These are phyloP conservation scores for Hypseocharis bilobata DNA, from an alignment of 441 rosid species.

Conservation along the genomic window DNA sequence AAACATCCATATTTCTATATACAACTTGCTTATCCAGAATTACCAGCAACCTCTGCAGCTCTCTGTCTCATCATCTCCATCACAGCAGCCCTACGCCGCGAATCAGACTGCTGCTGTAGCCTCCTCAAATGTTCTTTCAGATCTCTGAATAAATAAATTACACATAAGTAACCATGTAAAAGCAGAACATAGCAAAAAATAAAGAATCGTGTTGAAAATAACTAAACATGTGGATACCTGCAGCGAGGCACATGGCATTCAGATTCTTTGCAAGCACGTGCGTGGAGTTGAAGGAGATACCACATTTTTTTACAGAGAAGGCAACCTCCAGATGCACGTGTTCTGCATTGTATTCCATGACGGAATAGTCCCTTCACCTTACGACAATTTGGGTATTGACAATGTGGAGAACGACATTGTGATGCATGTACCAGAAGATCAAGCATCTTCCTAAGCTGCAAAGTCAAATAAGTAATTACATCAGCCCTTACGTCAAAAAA, in stretches of 20 bases:
- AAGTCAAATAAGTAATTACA: constrained; percentile 14
- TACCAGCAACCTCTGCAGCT: constrained; percentile 92
- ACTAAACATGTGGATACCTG: constrained; percentile 43
- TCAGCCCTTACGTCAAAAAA: constrained; percentile 11
- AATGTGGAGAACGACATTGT: constrained; percentile 73
- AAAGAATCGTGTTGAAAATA: background rate
- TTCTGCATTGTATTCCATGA: constrained; percentile 88
- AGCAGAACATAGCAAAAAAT: background rate
- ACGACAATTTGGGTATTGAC: constrained; percentile 95
- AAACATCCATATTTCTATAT: constrained; percentile 33
- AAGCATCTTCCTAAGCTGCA: constrained; percentile 98
- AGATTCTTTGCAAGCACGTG: constrained; percentile 97
- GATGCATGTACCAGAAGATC: constrained; percentile 98
- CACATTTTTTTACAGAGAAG: constrained; percentile 94
- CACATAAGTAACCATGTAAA: background rate
- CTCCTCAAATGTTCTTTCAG: constrained; percentile 87
- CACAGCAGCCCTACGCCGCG: constrained; percentile 96
- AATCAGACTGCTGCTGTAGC: constrained; percentile 96
- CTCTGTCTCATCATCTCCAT: constrained; percentile 99
- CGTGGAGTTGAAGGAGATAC: constrained; percentile 96
- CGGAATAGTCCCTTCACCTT: constrained; percentile 94
- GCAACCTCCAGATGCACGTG: constrained; percentile 93
- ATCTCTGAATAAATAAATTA: constrained; percentile 48
- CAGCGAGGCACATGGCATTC: constrained; percentile 96
- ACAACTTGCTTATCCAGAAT: constrained; percentile 46